Percentiles rank a stretch among this genome's conserved stretches.
Conservation (phyloP, 2,329 filamentous ascomycete species). For the Pyrenophora seminiperda region DNA sequence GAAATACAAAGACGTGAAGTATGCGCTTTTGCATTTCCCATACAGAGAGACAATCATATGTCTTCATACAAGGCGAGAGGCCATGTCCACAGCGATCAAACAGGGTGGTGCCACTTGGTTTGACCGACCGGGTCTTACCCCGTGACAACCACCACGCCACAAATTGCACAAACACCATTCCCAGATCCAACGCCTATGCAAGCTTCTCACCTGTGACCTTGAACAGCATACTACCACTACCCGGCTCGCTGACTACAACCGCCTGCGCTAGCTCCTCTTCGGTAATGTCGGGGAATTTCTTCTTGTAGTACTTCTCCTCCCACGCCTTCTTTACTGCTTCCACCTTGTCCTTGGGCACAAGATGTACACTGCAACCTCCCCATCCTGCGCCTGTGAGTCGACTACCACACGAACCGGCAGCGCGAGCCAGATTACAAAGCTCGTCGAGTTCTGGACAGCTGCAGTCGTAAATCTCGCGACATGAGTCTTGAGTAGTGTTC, state of each 20-base stretch:
- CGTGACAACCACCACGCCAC: neutral
- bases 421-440: constrained; percentile 78
- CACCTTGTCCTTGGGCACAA: constrained; percentile 84
- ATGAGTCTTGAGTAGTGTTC: constrained; percentile 88
- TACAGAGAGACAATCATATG: neutral
- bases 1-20: neutral
- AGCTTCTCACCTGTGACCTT: constrained; percentile 42
- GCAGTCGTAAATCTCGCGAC: constrained; percentile 86
- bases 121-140: neutral
- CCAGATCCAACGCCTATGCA: constrained; percentile 19
- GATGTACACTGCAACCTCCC: constrained; percentile 94
- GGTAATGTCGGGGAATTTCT: constrained; percentile 68
- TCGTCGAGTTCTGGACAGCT: constrained; percentile 91
- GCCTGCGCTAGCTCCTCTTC: constrained; percentile 77
- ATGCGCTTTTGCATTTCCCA: neutral
- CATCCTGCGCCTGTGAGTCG: constrained; percentile 91
- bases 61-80: neutral
- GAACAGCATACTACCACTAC: constrained; percentile 63
- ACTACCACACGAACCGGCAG: constrained; percentile 81
- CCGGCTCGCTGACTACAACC: constrained; percentile 87
- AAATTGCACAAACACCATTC: neutral
- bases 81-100: neutral
- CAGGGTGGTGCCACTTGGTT: neutral
- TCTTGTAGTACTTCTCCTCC: constrained; percentile 80
- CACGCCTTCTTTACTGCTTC: constrained; percentile 76